phyloP scores from a whole-genome alignment of 176 grass and related monocot genomes.

The Musa schizocarpa region DNA sequence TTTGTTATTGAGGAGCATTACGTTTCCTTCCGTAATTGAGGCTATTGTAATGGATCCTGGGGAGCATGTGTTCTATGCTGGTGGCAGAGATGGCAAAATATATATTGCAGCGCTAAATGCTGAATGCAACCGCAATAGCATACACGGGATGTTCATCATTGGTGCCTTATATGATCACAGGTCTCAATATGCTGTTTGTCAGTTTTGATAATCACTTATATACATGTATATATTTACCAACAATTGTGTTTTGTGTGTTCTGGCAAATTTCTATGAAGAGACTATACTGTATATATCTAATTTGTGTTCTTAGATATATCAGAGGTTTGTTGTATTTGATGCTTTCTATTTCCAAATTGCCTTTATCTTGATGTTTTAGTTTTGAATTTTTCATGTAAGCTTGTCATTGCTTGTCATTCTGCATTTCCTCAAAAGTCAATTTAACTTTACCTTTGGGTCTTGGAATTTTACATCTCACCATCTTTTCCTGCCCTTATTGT shows the following conservation, averaged over 20 bases:
- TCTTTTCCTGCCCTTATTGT: too few relatives aligned
- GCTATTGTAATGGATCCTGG: slow-evolving; percentile 50
- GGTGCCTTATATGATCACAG: slow-evolving; percentile 62
- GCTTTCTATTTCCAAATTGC: too few relatives aligned
- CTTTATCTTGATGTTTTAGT: too few relatives aligned
- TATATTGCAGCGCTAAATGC: slow-evolving; percentile 71
- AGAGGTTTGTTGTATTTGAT: too few relatives aligned
- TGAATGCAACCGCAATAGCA: slow-evolving; percentile 35
- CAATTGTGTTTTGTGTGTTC: not conserved
- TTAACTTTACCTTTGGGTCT: too few relatives aligned
- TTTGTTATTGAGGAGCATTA: slow-evolving; percentile 59
- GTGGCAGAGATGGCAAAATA: slow-evolving; percentile 84
- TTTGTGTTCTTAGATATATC: too few relatives aligned
- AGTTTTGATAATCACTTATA: not conserved
- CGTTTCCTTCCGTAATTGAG: slow-evolving; percentile 49
- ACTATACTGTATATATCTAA: too few relatives aligned
- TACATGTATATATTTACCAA: not conserved
- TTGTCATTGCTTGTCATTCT: too few relatives aligned
- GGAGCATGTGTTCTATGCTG: slow-evolving; percentile 83
- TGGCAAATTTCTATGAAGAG: not conserved
- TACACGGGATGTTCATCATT: slow-evolving; percentile 40
- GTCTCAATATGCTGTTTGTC: slow-evolving; percentile 12
- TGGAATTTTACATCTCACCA: too few relatives aligned
- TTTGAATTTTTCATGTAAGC: too few relatives aligned
- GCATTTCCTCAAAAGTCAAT: too few relatives aligned